phyloP scores from a whole-genome alignment of 2,329 filamentous ascomycete species.

The Fusarium miscanthi region DNA sequence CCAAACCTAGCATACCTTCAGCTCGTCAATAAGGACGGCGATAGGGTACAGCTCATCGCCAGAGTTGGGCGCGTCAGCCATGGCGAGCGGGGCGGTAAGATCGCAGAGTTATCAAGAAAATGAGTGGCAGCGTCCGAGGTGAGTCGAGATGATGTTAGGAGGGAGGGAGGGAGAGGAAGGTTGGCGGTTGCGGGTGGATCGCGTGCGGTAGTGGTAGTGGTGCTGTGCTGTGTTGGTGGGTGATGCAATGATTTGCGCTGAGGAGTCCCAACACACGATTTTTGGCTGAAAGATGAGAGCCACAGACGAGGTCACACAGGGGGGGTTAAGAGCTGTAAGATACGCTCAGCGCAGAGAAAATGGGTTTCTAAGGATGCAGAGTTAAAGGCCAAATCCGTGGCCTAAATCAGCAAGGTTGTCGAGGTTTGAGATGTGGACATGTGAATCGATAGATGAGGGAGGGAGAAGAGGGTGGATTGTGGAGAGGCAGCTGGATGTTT shows the following conservation, averaged over 20 bases:
- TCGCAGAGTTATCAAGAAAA: conserved; percentile 47
- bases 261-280: conserved; percentile 47
- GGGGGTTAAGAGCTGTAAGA: conserved; percentile 6
- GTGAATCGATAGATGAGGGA: conserved; percentile 45
- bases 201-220: conserved; percentile 34
- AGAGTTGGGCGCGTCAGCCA: conserved; percentile 90
- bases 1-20: conserved; percentile 77
- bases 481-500: conserved; percentile 40
- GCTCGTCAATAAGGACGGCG: conserved; percentile 98
- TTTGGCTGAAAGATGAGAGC: conserved; percentile 38
- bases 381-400: conserved; percentile 29
- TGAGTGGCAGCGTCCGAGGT: conserved; percentile 35
- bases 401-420: conserved; percentile 32
- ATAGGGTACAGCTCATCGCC: conserved; percentile 99
- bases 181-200: conserved; percentile 46
- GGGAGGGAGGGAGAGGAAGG: conserved; percentile 37
- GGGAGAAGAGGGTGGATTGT: too few species aligned
- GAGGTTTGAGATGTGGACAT: conserved; percentile 34
- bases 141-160: conserved; percentile 38
- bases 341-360: conserved; percentile 31
- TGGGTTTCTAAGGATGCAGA: conserved; percentile 25
- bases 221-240: conserved; percentile 33
- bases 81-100: conserved; percentile 62
- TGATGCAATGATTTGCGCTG: conserved; percentile 51
- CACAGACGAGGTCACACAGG: conserved; percentile 20